Evolutionary conservation across 1,284 basidiomycete species (phyloP), one percentile per base, ranked within the genome.

Genomic region (Cryptococcus depauperatus): DNA sequence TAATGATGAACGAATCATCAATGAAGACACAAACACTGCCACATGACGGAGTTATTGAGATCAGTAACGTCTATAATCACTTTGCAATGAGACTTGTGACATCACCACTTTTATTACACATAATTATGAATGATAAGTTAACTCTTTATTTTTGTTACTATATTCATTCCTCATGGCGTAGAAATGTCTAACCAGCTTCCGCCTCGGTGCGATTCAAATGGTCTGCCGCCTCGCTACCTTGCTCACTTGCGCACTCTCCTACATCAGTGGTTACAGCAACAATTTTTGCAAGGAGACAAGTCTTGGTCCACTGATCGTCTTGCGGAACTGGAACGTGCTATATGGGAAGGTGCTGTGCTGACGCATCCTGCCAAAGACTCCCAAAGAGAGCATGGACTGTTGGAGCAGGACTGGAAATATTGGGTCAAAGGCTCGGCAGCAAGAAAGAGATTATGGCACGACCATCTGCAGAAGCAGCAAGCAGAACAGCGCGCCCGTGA

Each of bases 191-290:
- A n/a, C n/a, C n/a, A n/a, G n/a, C n/a, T n/a, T 6, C 51, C 58
- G 13, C 58, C 59, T 11, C 46, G 58, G 1, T 57, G 56, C 41
- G 55, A 61, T 41, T 43, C 37, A 0, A 39, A 40, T 4, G 56
- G 58, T 23, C 51, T 64, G 4, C 61, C 61, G 2, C 59, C 61
- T 3, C 51, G 48, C 3, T 61, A 62, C 33, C 44, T 59, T 34
- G 23, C 32, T 13, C 58, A 62, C 37, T 51, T 64, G 2, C 46
- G 52, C 5, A 28, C 43, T 5, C 45, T 64, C 13, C 41, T 61
- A 1, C 55, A 50, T 37, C 62, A 64, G 50, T 64, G 58, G 57
- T 51, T 64, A 13, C 43, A 42, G 16, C 60, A 62, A 34, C 62
- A 64, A n/a, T 4, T 5, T n/a, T 11, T 40, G 2, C 44, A 33